Percentiles rank a stretch among this genome's conserved stretches.
Conservation (phyloP, 2,329 filamentous ascomycete genomes). For the Botrytis medusae region DNA sequence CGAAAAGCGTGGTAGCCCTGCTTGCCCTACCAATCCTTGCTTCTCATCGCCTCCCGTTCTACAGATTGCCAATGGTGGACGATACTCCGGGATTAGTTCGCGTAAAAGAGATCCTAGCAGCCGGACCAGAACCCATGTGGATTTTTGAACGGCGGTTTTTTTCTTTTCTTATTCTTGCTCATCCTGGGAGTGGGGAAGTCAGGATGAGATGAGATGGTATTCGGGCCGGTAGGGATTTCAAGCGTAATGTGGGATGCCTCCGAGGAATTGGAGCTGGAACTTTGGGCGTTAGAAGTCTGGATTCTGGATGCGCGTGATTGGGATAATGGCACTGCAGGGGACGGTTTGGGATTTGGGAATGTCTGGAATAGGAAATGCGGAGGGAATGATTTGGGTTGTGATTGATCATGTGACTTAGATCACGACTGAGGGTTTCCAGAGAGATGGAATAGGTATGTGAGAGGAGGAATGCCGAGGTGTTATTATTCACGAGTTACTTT, state of each 20-base stretch:
- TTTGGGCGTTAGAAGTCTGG: slow-evolving; percentile 1
- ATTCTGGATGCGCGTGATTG: background rate
- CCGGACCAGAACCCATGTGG: background rate
- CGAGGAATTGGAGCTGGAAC: background rate
- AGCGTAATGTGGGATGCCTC: background rate
- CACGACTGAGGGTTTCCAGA: background rate
- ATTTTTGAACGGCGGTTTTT: background rate
- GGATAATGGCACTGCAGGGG: background rate
- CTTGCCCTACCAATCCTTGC: slow-evolving; percentile 4
- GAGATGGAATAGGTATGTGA: background rate
- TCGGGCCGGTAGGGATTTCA: slow-evolving; percentile 3
- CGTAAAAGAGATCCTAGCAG: background rate
- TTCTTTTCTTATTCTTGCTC: too few species aligned
- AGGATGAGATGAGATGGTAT: background rate
- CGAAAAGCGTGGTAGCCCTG: slow-evolving; percentile 11
- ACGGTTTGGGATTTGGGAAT: background rate
- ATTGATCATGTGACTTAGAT: background rate
- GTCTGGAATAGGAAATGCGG: background rate
- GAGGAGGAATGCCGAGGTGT: background rate
- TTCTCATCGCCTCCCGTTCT: background rate
- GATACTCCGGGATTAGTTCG: background rate
- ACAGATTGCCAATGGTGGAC: background rate
- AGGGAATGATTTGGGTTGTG: background rate
- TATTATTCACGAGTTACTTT: background rate
- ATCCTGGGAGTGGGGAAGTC: background rate